phyloP scores from a whole-genome alignment of 1,284 basidiomycete species.

The Puccinia coronata region DNA sequence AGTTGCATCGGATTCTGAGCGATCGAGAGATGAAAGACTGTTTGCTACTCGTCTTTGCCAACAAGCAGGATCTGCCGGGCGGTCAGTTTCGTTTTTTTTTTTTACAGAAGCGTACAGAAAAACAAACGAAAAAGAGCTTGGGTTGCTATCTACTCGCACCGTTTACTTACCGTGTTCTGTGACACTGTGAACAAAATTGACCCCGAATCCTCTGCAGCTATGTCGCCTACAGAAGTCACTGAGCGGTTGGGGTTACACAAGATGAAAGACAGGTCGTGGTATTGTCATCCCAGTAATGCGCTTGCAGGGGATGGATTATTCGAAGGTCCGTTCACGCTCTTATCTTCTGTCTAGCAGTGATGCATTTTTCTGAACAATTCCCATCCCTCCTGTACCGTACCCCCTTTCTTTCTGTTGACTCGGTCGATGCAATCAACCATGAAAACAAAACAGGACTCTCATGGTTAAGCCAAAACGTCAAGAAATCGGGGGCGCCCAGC shows the following conservation, averaged over 20 bases:
- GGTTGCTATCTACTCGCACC: slow-evolving; percentile 27
- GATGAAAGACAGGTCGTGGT: slow-evolving; percentile 98
- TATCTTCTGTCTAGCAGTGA: no score
- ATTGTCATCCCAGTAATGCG: slow-evolving; percentile 75
- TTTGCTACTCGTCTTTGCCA: slow-evolving; percentile 93
- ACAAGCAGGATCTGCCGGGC: slow-evolving; percentile 98
- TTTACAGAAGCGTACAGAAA: no score
- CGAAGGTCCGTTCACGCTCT: neutral
- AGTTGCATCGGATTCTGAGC: slow-evolving; percentile 92
- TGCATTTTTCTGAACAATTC: no score
- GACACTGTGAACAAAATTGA: neutral
- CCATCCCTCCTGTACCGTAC: no score
- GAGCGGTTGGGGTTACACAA: slow-evolving; percentile 92
- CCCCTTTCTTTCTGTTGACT: neutral
- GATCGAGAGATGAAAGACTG: slow-evolving; percentile 99
- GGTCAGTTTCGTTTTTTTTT: no score
- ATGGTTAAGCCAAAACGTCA: slow-evolving; percentile 48
- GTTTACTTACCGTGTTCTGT: no score
- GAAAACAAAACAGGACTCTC: slow-evolving; percentile 23
- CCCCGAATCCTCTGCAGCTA: slow-evolving; percentile 65
- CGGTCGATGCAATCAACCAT: neutral
- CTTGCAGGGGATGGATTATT: slow-evolving; percentile 54
- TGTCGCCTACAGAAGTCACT: slow-evolving; percentile 98
- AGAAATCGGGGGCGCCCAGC: slow-evolving; percentile 36
- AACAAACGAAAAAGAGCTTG: neutral